phyloP scores from a whole-genome alignment of 768 basidiomycete genomes.

The Serendipita sp. region DNA sequence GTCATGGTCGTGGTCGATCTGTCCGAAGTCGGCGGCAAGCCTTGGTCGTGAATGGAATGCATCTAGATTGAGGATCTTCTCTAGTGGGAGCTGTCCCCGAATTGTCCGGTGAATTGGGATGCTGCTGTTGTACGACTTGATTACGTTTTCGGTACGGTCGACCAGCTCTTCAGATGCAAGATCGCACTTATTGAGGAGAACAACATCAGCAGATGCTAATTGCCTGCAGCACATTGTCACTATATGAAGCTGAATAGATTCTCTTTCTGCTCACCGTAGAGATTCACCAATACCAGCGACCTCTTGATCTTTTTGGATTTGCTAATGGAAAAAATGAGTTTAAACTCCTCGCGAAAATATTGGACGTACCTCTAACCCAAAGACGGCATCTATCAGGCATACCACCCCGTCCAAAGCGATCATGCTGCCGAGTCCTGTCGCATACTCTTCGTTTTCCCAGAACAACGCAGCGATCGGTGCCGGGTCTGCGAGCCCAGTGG shows the following conservation, averaged over 20 bases:
- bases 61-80: conserved; percentile 58
- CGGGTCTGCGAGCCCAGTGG: conserved; percentile 92
- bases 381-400: conserved; percentile 81
- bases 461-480: conserved; percentile 65
- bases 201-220: conserved; percentile 81
- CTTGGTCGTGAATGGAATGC: conserved; percentile 49
- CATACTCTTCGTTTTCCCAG: conserved; percentile 75
- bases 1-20: conserved; percentile 17
- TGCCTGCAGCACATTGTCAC: conserved; percentile 39
- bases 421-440: conserved; percentile 47
- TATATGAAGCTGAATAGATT: too few species aligned
- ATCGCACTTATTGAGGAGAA: conserved; percentile 85
- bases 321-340: conserved; percentile 27
- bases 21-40: conserved; percentile 4
- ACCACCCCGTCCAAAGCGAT: conserved; percentile 78
- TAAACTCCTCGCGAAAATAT: background rate
- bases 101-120: conserved; percentile 59
- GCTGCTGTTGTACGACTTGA: conserved; percentile 65
- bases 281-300: conserved; percentile 59
- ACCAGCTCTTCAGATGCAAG: conserved; percentile 37
- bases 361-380: conserved; percentile 40
- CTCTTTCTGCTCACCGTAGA: conserved; percentile 18
- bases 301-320: conserved; percentile 67
- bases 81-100: conserved; percentile 56
- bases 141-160: conserved; percentile 34